Evolutionary conservation across 169 alveolate genomes (phyloP), one percentile per base, ranked within the genome.

Genomic region (Cystoisospora suis): DNA sequence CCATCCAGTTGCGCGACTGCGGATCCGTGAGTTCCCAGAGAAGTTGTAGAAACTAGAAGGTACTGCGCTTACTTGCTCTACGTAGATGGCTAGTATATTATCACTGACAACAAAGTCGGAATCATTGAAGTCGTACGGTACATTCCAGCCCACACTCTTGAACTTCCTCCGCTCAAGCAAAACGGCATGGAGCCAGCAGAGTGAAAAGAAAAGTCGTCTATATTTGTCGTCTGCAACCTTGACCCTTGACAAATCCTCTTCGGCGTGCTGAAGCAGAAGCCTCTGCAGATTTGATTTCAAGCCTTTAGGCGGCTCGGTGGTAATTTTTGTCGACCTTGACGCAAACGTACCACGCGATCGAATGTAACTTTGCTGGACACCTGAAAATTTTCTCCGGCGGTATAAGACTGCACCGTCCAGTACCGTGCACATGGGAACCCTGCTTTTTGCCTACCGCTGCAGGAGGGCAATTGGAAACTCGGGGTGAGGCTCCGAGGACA

Each of bases 101-200:
- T 97, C 98, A 80, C 98, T 96, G 47, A 97, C 98, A 94, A 96
- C 96, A 97, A 98, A 96, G 96, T 99, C 99, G 49, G 99, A 97
- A 93, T 98, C 99, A 93, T 98, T 98, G 96, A 99, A 99, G 94
- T 98, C 99, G 94, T 98, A 97, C 75, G 94, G 94, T 91, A 97
- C 97, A 83, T 99, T 98, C 99, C 99, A 98, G 34, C 99, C 99
- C 61, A 97, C 95, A 49, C 99, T 99, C 29, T 98, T 97, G 94
- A 97, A 99, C 95, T 99, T 96, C 69, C 99, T 96, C 87, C 99
- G 96, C 92, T 99, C 99, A 59, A 98, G 95, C 20, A 98, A 96
- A 9, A 99, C 97, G 36, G 99, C 99, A 92, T 99, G 99, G 91
- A 98, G 95, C 98, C 99, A 97, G 49, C 99, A 97, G 36, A 98